phyloP scores from a whole-genome alignment of 805 yeast species.

The Blastobotrys muscicola region DNA sequence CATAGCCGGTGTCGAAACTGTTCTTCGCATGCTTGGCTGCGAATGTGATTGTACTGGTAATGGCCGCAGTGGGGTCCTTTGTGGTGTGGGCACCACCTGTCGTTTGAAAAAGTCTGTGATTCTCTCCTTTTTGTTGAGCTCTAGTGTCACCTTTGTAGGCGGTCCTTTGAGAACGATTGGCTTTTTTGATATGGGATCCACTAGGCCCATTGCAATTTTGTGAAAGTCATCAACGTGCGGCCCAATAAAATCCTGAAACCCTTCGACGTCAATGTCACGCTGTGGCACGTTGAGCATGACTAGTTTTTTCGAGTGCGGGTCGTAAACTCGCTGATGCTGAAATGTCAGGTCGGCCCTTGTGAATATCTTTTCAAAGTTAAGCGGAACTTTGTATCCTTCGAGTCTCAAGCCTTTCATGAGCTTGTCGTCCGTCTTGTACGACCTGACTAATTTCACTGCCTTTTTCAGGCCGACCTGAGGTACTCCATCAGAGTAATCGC shows the following conservation, averaged over 20 bases:
- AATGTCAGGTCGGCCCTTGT: constrained; percentile 68
- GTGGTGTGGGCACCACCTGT: not conserved
- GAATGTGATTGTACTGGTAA: not conserved
- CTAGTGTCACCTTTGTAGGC: too few species aligned
- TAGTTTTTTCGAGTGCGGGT: constrained; percentile 45
- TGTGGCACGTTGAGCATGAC: constrained; percentile 50
- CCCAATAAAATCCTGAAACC: constrained; percentile 22
- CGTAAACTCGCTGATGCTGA: constrained; percentile 74
- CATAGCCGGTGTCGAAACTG: not conserved
- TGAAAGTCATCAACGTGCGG: constrained; percentile 37
- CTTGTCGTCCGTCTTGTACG: constrained; percentile 42
- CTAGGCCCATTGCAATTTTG: constrained; percentile 51
- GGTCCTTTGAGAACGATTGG: constrained; percentile 21
- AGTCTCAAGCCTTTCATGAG: constrained; percentile 36
- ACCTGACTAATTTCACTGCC: constrained; percentile 53
- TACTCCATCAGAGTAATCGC: constrained; percentile 89
- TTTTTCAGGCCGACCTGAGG: constrained; percentile 71
- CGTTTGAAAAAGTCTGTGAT: too few species aligned
- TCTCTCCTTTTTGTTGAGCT: too few species aligned
- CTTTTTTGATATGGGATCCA: constrained; percentile 54
- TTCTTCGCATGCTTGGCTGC: not conserved
- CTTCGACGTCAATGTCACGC: constrained; percentile 18
- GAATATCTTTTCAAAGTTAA: constrained; percentile 49
- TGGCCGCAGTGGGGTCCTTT: not conserved
- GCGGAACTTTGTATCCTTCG: constrained; percentile 50